phyloP scores from a whole-genome alignment of 371 early-diverging fungal genomes.

The Globomyces sp. region DNA sequence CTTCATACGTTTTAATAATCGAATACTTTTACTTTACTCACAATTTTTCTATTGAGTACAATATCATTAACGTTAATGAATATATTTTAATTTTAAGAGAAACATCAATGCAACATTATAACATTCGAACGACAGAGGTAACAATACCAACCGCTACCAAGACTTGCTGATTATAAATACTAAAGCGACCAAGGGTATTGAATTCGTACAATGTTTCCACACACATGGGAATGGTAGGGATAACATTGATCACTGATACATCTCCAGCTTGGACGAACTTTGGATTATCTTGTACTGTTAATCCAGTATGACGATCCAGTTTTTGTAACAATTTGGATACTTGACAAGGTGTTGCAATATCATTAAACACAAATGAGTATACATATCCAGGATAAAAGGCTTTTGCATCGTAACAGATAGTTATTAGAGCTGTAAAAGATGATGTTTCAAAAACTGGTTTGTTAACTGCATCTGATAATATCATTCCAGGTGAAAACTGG shows the following conservation, averaged over 20 bases:
- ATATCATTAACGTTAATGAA: no score
- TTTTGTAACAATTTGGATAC: conserved; percentile 3
- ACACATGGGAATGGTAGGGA: not conserved
- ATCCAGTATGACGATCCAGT: conserved; percentile 6
- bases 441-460: not conserved
- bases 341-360: not conserved
- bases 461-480: not conserved
- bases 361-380: no score
- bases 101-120: no score
- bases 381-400: no score
- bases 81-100: no score
- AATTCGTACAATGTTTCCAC: conserved; percentile 5
- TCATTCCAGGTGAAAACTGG: not conserved
- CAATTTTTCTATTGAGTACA: no score
- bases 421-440: conserved; percentile 1
- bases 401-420: not conserved
- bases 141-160: not conserved
- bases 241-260: not conserved
- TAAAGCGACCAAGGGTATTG: not conserved
- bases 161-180: not conserved
- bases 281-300: not conserved
- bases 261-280: not conserved
- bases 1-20: no score
- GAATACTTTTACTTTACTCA: no score
- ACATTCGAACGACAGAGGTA: not conserved